Evolutionary conservation across 371 early-diverging fungal species (phyloP).

Genomic region (Umbelopsis sp.): DNA sequence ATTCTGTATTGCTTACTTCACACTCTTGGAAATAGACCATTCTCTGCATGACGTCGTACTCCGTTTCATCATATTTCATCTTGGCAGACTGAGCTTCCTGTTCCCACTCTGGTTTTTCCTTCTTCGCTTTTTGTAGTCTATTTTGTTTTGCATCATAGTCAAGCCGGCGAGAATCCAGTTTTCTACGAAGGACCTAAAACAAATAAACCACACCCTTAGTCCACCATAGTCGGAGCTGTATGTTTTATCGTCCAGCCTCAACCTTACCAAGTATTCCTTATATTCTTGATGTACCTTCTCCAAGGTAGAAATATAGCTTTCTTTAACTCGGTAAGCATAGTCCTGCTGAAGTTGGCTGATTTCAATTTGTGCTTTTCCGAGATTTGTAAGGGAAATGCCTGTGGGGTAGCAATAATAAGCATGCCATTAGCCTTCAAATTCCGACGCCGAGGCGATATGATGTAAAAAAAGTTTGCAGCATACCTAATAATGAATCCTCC

Average conservation of each 20-base stretch:
- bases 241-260: constrained; percentile 17
- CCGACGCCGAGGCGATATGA: constrained; percentile 1
- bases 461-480: constrained; percentile 17
- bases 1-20: constrained; percentile 51
- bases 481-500: constrained; percentile 67
- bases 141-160: constrained; percentile 92
- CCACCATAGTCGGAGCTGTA: constrained; percentile 17
- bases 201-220: constrained; percentile 15
- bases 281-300: constrained; percentile 53
- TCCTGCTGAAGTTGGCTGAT: constrained; percentile 66
- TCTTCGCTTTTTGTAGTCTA: constrained; percentile 85
- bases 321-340: constrained; percentile 45
- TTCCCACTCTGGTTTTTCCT: constrained; percentile 88
- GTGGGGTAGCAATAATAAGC: not conserved
- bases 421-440: not conserved
- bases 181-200: constrained; percentile 64
- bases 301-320: constrained; percentile 52
- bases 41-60: constrained; percentile 63
- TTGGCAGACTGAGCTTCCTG: constrained; percentile 90
- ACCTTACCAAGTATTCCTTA: constrained; percentile 62
- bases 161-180: constrained; percentile 84
- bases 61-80: constrained; percentile 89
- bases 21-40: constrained; percentile 72
- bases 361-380: constrained; percentile 69
- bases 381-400: constrained; percentile 55